Percentiles rank a stretch among this genome's conserved stretches.
phyloP scores from a whole-genome alignment of 257 asterid genomes.

The Euphrasia confusa region DNA sequence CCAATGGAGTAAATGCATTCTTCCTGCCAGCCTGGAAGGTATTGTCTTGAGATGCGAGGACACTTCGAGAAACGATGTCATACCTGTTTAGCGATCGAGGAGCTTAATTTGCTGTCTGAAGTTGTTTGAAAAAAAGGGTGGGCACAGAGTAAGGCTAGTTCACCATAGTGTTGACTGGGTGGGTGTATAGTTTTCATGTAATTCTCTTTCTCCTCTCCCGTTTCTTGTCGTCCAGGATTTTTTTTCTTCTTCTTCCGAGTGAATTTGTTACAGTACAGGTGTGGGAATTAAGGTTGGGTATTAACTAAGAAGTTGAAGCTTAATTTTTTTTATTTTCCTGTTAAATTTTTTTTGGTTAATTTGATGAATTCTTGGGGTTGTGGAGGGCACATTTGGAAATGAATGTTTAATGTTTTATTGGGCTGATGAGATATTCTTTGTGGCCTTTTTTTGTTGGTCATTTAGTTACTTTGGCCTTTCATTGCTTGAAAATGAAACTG shows the following conservation, averaged over 20 bases:
- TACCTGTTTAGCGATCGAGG: slow-evolving; percentile 50
- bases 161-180: slow-evolving; percentile 23
- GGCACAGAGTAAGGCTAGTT: slow-evolving; percentile 22
- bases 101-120: neutral
- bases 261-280: slow-evolving; percentile 34
- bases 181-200: slow-evolving; percentile 36
- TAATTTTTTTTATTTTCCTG: slow-evolving; percentile 6
- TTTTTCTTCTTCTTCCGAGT: slow-evolving; percentile 24
- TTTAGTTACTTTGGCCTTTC: neutral
- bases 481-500: neutral
- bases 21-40: slow-evolving; percentile 69
- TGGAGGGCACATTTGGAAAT: slow-evolving; percentile 12
- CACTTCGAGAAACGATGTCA: slow-evolving; percentile 51
- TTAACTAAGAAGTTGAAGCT: slow-evolving; percentile 28
- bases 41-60: slow-evolving; percentile 62
- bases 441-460: neutral
- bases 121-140: slow-evolving; percentile 5
- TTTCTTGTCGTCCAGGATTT: slow-evolving; percentile 19
- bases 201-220: slow-evolving; percentile 14
- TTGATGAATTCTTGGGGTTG: slow-evolving; percentile 30
- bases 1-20: slow-evolving; percentile 62
- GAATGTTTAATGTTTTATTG: slow-evolving; percentile 28
- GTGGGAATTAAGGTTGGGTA: slow-evolving; percentile 25
- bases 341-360: slow-evolving; percentile 14
- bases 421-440: slow-evolving; percentile 29